Evolutionary conservation across 225 moss, liverwort and hornwort genomes (phyloP), one percentile per base, ranked within the genome.

Genomic region (Physcomitrium patens): DNA sequence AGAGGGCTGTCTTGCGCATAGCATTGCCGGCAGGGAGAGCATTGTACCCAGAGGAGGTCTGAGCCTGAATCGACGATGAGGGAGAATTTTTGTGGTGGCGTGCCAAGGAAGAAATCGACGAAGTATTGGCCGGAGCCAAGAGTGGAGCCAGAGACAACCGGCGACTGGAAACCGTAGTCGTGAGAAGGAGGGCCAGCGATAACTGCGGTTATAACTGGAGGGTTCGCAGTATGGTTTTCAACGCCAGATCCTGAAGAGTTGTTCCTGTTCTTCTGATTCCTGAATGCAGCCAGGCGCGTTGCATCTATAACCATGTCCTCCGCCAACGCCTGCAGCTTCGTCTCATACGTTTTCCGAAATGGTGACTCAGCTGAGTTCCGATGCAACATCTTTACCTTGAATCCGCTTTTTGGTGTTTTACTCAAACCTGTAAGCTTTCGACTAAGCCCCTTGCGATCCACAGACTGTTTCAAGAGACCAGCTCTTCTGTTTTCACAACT

Each of bases 81-180:
- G 15, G 48, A 49, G 48, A 49, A 49, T 49, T 49, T 49, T 7
- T 49, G 48, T 3, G 48, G 48, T 49, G 48, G 48, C 3, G 48
- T 49, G 48, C 48, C 48, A 49, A 11, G 15, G 48, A 64, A 49
- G 11, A 49, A 49, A 49, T 49, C 48, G 15, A 49, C 48, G 15
- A 49, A 49, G 48, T 49, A 49, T 49, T 49, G 12, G 12, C 11
- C 48, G 12, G 48, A 49, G 1, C 48, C 48, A 15, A 49, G 48
- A 15, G 12, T 49, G 2, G 48, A 49, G 48, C 48, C 48, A 49
- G 93, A 93, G n/a, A 89, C 74, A 5, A 89, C 75, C 14, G 91
- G 91, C 41, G 86, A 89, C 27, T 85, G 60, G 64, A 93, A 93
- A 17, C 80, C 79, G 57, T 84, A 91, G 41, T 74, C 82, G 17